Base-by-base conservation (phyloP, 306 rosid species). In the Sicyos baderoa region DNA sequence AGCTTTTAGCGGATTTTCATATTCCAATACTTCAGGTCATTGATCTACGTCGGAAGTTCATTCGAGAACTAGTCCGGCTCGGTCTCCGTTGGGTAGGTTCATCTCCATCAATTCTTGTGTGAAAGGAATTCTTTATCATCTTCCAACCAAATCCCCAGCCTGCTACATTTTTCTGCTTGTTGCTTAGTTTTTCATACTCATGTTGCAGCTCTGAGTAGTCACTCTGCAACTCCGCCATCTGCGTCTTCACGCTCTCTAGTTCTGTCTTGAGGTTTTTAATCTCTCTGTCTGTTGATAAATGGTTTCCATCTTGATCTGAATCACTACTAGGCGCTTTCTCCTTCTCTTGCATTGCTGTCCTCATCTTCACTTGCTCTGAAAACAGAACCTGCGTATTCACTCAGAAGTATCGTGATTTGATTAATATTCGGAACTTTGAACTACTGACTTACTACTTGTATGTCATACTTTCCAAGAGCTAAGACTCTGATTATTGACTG, bases 351-450 rank as follows among this genome's bases (percentile, higher is more conserved):
- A 88, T 83, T 25, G 84, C 83, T 70, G 78, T 54, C 76, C 91
- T 88, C 96, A 94, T 86, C 84, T 88, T 94, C 71, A 86, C 75
- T 84, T 94, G 99, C 86, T 94, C 96, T 25, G 82, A 81, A 74
- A 86, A 79, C 25, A 83, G 79, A 69, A 94, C 95, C 99, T 90
- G 91, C 91, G 62, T 29, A 64, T 37, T 37, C 44, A 37, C 44
- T 37, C 44, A 37, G 44, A 6, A 37, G 44, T 37, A 35, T 35
- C 5, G 4, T 35, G 40, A 35, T 35, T 35, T 35, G 40, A 3
- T 35, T 35, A 35, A 35, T 5, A 35, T 3, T 1, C 5, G 4
- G 73, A 51, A 51, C 57, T 12, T 6, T 23, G 48, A 49, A 52
- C 5, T 51, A 64, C 19, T 45, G 19, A 45, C 35, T 9, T 9